Conservation (phyloP, 2,329 filamentous ascomycete genomes). For the Cucurbitaria berberidis region DNA sequence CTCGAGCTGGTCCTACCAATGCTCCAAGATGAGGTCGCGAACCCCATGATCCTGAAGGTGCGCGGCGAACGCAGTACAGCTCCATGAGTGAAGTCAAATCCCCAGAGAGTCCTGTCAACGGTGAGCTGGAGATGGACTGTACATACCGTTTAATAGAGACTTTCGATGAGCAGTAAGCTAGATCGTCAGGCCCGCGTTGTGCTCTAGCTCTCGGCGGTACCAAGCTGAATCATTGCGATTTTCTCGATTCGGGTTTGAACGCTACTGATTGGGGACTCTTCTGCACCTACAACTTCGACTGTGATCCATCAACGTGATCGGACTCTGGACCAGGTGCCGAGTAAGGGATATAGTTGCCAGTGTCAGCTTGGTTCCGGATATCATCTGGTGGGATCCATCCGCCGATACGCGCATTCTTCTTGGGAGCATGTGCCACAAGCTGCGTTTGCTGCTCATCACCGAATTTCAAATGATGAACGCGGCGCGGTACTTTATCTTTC, state of each 20-base stretch:
- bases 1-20: not conserved
- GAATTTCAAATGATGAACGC: no score
- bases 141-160: not conserved
- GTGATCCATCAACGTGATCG: not conserved
- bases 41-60: not conserved
- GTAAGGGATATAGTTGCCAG: slow-evolving; percentile 2
- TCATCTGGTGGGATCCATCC: slow-evolving; percentile 11
- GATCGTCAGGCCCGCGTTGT: not conserved
- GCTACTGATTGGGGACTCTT: not conserved
- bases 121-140: no score
- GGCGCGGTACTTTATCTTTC: not conserved
- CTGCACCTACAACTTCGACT: slow-evolving; percentile 2
- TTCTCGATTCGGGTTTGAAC: not conserved
- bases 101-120: not conserved
- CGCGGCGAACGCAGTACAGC: slow-evolving; percentile 1
- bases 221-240: slow-evolving; percentile 1
- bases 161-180: slow-evolving; percentile 1
- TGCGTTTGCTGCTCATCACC: no score
- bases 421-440: not conserved
- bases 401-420: not conserved
- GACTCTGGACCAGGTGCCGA: not conserved
- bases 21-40: not conserved
- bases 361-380: slow-evolving; percentile 9
- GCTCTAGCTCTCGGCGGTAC: not conserved
- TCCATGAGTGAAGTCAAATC: not conserved